Conservation (phyloP, 163 green algal species). For the Volvox carteri region DNA sequence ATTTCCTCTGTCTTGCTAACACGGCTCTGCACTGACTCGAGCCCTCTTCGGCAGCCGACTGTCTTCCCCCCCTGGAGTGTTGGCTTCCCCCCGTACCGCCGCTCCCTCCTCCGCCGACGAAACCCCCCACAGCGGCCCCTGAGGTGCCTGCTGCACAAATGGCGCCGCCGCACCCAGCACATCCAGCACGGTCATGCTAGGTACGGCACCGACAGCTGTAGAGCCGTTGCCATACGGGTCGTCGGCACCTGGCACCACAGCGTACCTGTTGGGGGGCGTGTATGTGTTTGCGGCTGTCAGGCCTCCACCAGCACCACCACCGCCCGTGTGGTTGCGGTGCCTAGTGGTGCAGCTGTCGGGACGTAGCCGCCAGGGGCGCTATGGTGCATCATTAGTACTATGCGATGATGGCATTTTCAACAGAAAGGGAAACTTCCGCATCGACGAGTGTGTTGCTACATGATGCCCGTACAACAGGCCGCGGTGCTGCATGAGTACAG, state of each 20-base stretch:
- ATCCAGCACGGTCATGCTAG: conserved; percentile 30
- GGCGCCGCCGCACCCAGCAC: background rate
- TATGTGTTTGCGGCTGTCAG: background rate
- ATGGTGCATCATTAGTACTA: background rate
- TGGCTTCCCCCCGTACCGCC: too few species aligned
- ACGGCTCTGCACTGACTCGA: background rate
- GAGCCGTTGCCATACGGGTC: conserved; percentile 40
- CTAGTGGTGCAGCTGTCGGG: too few species aligned
- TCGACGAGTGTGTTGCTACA: background rate
- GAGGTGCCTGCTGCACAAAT: background rate
- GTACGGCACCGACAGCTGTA: conserved; percentile 14
- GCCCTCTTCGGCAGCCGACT: conserved; percentile 35
- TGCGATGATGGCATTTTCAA: background rate
- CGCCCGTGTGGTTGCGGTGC: too few species aligned
- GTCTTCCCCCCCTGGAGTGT: background rate
- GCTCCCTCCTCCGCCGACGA: background rate
- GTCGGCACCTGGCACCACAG: conserved; percentile 68
- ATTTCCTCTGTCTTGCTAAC: too few species aligned
- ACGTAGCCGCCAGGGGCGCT: background rate
- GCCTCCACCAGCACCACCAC: too few species aligned
- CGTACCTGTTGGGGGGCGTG: conserved; percentile 58
- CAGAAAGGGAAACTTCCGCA: background rate
- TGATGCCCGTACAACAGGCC: background rate
- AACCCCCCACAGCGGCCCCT: background rate
- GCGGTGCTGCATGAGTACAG: background rate